Evolutionary conservation across 345 rosid species (phyloP), one percentile per base, ranked within the genome.

Genomic region (Turnera subulata): DNA sequence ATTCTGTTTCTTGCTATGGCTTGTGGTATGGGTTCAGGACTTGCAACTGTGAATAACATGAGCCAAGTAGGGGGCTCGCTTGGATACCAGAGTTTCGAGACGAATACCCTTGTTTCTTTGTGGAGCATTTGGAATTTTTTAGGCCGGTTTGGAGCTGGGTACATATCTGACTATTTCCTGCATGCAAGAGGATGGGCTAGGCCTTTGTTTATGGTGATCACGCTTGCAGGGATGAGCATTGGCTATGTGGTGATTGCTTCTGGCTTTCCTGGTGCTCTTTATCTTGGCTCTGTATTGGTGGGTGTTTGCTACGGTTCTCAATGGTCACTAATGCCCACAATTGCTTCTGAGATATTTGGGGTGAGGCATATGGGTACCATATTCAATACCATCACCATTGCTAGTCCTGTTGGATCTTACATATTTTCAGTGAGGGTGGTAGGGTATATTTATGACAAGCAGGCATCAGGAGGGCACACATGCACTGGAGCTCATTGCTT

Each of bases 11-110:
- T 78, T 24, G 66, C 80, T 12, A 74, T 78, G 80, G 73, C 77
- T 45, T 80, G 85, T 44, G 83, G 89, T 22, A 67, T 78, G 77
- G 85, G 83, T 6, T 71, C 85, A 1, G 89, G 89, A 40, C 80
- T 80, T 13, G 77, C 82, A 17, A 73, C 80, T 0, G 64, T 78
- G 17, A 78, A 80, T 47, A 80, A 80, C 55, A 50, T 83, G n/a
- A 56, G 81, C 73, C 83, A 83, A 62, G 62, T 83, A 11, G 88
- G 85, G 54, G 76, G 61, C 42, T 71, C 83, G 50, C 74, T 82
- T 13, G 80, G 81, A 42, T 82, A 80, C 62, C 43, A 71, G 6
- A 74, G 66, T 43, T 32, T 24, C 45, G 76, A 68, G 55, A 66
- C 69, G 18, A 76, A 63, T 56, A 50, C 77, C 11, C 50, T 78